Percentiles rank a stretch among this genome's conserved stretches.
Conservation (phyloP, 768 basidiomycete species). For the Termitomyces titanicus region DNA sequence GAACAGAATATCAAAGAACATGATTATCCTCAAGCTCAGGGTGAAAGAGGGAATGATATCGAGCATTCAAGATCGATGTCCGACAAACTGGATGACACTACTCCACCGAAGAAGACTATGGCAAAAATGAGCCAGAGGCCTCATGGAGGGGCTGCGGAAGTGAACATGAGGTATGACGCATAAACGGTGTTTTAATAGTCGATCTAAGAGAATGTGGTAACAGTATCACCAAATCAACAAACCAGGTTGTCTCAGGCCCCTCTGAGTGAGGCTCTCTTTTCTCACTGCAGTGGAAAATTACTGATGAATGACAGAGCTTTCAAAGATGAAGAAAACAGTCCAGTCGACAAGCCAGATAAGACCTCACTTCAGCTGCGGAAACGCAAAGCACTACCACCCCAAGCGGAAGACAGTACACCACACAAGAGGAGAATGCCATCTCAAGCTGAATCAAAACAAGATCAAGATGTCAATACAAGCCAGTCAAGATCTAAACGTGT, state of each 20-base stretch:
- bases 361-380: background rate
- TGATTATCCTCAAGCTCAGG: background rate
- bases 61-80: background rate
- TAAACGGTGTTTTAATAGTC: background rate
- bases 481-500: background rate
- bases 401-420: background rate
- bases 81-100: background rate
- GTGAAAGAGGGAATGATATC: background rate
- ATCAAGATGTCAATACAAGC: background rate
- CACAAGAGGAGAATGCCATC: constrained; percentile 4
- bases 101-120: background rate
- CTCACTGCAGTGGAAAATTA: background rate
- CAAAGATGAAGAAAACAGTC: background rate
- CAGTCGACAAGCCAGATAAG: background rate
- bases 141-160: background rate
- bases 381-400: constrained; percentile 3
- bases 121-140: background rate
- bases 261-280: background rate
- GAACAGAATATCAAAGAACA: background rate
- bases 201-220: background rate
- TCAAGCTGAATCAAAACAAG: background rate
- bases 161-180: constrained; percentile 1
- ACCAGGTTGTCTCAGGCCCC: background rate
- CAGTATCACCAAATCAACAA: background rate
- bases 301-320: background rate